Evolutionary conservation across 1,284 basidiomycete genomes (phyloP), one percentile per base, ranked within the genome.

Genomic region (Cryptococcus sp.): DNA sequence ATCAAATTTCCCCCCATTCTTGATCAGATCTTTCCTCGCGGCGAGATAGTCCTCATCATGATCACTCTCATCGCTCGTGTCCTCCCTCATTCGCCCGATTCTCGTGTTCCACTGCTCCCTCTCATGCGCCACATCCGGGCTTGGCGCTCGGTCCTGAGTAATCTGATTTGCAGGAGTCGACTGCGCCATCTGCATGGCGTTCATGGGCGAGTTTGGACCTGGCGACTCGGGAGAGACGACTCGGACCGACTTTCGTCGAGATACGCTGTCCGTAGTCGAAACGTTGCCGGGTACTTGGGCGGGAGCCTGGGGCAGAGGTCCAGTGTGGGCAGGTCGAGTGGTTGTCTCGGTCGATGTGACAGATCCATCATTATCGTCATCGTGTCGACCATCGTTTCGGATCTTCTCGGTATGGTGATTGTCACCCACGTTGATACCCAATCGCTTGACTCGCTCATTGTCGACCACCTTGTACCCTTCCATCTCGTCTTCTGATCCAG

Each of bases 211-310:
- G 50, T 66, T 64, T 16, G 68, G 66, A 12, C 41, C 41, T 16
- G 67, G 67, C 10, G 64, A 66, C 46, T 66, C 66, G 14, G 68
- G 66, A 10, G 65, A 60, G 26, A 57, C 58, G 54, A 74, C 69
- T 31, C 72, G 51, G 1, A 74, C 72, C 2, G 58, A 62, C 54
- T 72, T 72, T 42, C 72, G 52, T 31, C 69, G 60, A 10, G 47
- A 41, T 3, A 58, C 33, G 10, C 35, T 47, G 22, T 43, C 53
- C 5, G 47, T 24, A 14, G 31, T 34, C 10, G 51, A 7, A 3
- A 40, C 33, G 2, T 33, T 34, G 5, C 40, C 41, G 2, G 44
- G 44, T n/a, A 26, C 47, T n/a, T 33, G 28, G 4, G 31, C 26
- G 9, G 45, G 19, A 6, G 35, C 12, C 5, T 31, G 28, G 32